phyloP scores from a whole-genome alignment of 257 asterid genomes.

The Ilex aquifolium region DNA sequence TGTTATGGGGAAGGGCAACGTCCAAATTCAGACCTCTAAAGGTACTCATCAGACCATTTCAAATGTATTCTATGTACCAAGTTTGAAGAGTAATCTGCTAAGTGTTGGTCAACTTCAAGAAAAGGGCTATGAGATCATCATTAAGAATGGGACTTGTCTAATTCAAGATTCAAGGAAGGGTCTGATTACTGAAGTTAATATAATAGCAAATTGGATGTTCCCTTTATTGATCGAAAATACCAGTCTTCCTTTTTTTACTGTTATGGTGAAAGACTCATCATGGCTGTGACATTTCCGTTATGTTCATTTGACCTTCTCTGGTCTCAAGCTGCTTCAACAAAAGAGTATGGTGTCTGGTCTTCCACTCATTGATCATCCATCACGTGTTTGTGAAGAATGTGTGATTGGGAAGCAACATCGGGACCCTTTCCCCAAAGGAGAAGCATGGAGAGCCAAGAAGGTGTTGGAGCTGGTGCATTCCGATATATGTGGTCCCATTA shows the following conservation, averaged over 20 bases:
- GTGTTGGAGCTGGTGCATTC: too few species aligned
- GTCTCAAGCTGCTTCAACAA: neutral
- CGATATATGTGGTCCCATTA: too few species aligned
- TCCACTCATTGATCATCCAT: neutral
- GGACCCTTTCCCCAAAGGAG: too few species aligned
- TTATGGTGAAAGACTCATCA: neutral
- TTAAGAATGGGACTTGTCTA: neutral
- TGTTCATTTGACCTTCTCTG: too few species aligned
- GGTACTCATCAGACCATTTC: neutral
- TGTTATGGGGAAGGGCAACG: neutral
- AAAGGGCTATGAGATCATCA: neutral
- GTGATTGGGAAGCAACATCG: neutral
- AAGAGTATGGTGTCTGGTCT: slow-evolving; percentile 1
- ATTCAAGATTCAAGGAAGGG: neutral
- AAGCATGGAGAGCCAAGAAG: too few species aligned
- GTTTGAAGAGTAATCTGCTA: too few species aligned
- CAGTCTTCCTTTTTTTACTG: neutral
- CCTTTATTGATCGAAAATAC: neutral
- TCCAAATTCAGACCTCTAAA: neutral
- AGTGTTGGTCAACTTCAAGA: too few species aligned
- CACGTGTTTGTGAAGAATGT: neutral
- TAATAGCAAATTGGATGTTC: neutral
- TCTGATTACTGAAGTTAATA: neutral
- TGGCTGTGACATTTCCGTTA: neutral
- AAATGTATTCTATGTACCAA: too few species aligned